A percentile compares a stretch with the other conserved stretches of the same genome.
These are phyloP conservation scores for Nicotiana undulata DNA, from an alignment of 257 asterid genomes.

Conservation along the genomic window DNA sequence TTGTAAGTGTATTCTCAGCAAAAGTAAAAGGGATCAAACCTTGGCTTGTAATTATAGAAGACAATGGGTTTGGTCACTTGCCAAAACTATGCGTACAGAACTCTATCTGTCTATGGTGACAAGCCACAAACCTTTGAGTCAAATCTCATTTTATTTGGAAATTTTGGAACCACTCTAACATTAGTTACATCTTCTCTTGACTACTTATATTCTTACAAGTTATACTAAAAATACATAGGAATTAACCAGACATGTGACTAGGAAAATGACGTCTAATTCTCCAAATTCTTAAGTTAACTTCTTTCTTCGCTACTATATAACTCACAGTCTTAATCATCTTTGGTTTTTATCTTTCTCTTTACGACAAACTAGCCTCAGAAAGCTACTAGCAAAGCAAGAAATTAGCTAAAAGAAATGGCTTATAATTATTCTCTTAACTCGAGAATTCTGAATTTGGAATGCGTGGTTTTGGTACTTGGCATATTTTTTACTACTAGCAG, in stretches of 20 bases:
- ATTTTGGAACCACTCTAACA: slow-evolving; percentile 40
- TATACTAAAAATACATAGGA: slow-evolving; percentile 16
- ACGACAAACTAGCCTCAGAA: not conserved
- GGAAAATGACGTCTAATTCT: not conserved
- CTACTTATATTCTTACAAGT: slow-evolving; percentile 22
- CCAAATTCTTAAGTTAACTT: slow-evolving; percentile 1
- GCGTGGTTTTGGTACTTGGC: slow-evolving; percentile 22
- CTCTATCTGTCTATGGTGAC: not conserved
- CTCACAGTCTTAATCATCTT: not conserved
- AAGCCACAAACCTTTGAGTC: not conserved
- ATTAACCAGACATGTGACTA: not conserved
- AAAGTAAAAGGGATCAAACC: too few relatives aligned
- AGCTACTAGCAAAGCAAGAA: not conserved
- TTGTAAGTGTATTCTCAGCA: too few relatives aligned
- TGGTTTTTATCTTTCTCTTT: not conserved
- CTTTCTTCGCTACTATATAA: not conserved
- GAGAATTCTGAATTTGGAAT: slow-evolving; percentile 24
- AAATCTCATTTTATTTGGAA: slow-evolving; percentile 19
- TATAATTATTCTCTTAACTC: slow-evolving; percentile 11
- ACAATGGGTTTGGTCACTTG: too few relatives aligned
- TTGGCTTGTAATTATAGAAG: too few relatives aligned
- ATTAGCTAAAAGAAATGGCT: slow-evolving; percentile 22
- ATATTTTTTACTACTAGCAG: not conserved
- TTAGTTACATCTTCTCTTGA: slow-evolving; percentile 92
- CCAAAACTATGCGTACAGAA: not conserved